Evolutionary conservation across 2,329 filamentous ascomycete species (phyloP), one percentile per base, ranked within the genome.

Genomic region (Neonectria ditissima): DNA sequence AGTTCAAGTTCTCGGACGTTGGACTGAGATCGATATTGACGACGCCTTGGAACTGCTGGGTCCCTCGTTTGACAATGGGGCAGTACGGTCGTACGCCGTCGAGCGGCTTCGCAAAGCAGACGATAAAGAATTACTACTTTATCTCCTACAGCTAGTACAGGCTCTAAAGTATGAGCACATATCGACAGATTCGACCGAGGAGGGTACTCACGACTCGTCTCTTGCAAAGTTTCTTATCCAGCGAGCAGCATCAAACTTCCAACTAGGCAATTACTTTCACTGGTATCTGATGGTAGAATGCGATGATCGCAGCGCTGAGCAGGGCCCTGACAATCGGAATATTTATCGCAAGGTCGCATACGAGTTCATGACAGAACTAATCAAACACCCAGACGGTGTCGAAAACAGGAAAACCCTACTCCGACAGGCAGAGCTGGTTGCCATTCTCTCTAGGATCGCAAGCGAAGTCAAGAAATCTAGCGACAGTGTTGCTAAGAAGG

Each of bases 261-360:
- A 92, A 63, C 86, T 99, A 1, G 96, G 95, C 30, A 99, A 97
- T 76, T 97, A 97, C 79, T 88, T 99, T 57, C 93, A 97, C 77
- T 99, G 96, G 96, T 99, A 98, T 78, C 85, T 99, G 2, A 97
- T 97, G 90, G 96, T 99, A 1, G 97, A 99, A 80, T 97, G 94
- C 70, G 93, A 97, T 71, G 95, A 97, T 76, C 83, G 85, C 63
- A 94, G 91, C 68, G 88, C 89, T 4, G 91, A 93, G 45, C 92
- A 94, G 71, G 86, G 89, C 22, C 84, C 88, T 5, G 89, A 90
- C 60, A 91, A 95, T 74, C 91, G 92, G 48, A 92, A 92, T 66
- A 89, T 98, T 18, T 99, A 97, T 78, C 91, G 92, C 28, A 94
- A 95, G 72, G 92, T 99, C 9, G 94, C 96, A 63, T 99, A 94